A percentile compares a stretch with the other conserved stretches of the same genome.
phyloP scores from a whole-genome alignment of 2,329 filamentous ascomycete genomes.

The Aspergillus sp. region DNA sequence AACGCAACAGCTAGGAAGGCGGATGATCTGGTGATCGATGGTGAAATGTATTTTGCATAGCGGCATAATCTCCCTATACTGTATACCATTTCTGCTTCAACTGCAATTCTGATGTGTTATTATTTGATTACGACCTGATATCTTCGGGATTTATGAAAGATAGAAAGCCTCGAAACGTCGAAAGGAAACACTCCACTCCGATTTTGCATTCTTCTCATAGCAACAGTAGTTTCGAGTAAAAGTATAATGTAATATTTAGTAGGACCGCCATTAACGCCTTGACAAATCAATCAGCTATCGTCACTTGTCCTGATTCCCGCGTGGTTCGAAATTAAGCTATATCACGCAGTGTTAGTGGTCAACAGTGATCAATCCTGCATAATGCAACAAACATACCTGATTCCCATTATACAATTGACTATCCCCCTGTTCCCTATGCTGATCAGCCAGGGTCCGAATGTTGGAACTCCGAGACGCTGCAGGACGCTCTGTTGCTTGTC shows the following conservation, averaged over 20 bases:
- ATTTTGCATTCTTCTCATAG: slow-evolving; percentile 6
- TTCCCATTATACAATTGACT: slow-evolving; percentile 87
- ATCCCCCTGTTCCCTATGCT: slow-evolving; percentile 47
- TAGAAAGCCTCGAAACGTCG: slow-evolving; percentile 7
- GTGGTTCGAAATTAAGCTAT: slow-evolving; percentile 18
- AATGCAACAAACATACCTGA: slow-evolving; percentile 50
- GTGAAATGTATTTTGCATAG: slow-evolving; percentile 15
- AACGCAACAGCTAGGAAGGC: background rate
- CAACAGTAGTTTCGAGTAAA: too few species aligned
- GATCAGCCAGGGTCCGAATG: slow-evolving; percentile 48
- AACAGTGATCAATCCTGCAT: background rate
- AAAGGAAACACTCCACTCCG: slow-evolving; percentile 6
- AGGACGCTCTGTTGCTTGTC: slow-evolving; percentile 5
- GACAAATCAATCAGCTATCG: background rate
- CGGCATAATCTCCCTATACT: slow-evolving; percentile 10
- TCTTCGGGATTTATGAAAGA: slow-evolving; percentile 3
- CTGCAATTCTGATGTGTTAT: slow-evolving; percentile 1
- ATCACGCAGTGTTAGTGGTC: background rate
- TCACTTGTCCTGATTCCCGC: slow-evolving; percentile 7
- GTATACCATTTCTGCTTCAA: slow-evolving; percentile 7
- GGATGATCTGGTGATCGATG: background rate
- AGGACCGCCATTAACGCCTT: slow-evolving; percentile 1
- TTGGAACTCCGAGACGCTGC: slow-evolving; percentile 23
- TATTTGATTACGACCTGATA: slow-evolving; percentile 1
- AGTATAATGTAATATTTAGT: background rate